phyloP scores from a whole-genome alignment of 2,329 filamentous ascomycete species.

The Phyllosticta citrichinensis region DNA sequence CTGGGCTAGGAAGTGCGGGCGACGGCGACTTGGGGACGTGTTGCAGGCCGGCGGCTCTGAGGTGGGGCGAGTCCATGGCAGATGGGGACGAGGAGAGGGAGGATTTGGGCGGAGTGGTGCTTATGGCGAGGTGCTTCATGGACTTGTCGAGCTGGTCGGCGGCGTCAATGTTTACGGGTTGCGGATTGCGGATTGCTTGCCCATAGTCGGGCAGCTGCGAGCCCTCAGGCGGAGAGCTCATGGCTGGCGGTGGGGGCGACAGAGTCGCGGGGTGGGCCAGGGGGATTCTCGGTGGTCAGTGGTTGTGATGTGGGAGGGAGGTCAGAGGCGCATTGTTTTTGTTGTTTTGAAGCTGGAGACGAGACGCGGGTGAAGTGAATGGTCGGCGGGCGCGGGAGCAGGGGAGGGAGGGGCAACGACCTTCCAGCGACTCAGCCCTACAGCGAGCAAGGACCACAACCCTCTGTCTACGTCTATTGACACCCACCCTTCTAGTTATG shows the following conservation, averaged over 20 bases:
- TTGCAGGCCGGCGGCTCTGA: slow-evolving; percentile 13
- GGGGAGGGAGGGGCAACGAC: not conserved
- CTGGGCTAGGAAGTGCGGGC: slow-evolving; percentile 17
- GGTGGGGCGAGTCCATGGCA: slow-evolving; percentile 17
- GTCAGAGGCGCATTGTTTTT: not conserved
- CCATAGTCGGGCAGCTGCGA: not conserved
- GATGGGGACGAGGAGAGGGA: slow-evolving; percentile 23
- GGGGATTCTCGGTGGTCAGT: not conserved
- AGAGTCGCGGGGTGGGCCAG: not conserved
- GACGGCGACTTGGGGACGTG: slow-evolving; percentile 19
- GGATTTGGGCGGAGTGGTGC: slow-evolving; percentile 20
- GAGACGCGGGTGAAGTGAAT: not conserved
- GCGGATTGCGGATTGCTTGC: not conserved
- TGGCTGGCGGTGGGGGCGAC: not conserved
- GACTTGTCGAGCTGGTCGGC: slow-evolving; percentile 23
- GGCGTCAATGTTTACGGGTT: slow-evolving; percentile 27
- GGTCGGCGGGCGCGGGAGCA: not conserved
- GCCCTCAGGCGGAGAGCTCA: not conserved
- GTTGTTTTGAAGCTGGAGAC: not conserved
- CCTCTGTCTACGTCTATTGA: too few species aligned
- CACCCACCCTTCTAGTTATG: too few species aligned
- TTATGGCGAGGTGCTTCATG: slow-evolving; percentile 28
- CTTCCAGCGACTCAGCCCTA: not conserved
- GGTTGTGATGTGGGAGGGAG: not conserved
- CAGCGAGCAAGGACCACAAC: not conserved